Percentiles rank a stretch among this genome's conserved stretches.
phyloP scores from a whole-genome alignment of 164 flowering plant species.

The Nelumbo lutea region DNA sequence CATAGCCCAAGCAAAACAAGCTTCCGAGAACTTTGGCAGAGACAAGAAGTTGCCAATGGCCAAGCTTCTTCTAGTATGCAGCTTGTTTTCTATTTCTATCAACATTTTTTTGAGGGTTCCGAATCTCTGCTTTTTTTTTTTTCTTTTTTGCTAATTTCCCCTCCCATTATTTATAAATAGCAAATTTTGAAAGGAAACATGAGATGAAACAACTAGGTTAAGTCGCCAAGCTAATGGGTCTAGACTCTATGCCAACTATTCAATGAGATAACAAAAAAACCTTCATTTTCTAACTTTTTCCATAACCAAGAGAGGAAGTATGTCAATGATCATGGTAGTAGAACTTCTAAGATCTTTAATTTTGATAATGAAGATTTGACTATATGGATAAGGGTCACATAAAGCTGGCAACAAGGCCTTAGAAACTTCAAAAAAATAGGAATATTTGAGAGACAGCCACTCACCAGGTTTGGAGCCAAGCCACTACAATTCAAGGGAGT shows the following conservation, averaged over 20 bases:
- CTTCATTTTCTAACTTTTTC: constrained; percentile 17
- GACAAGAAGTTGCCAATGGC: constrained; percentile 65
- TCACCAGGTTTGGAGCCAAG: constrained; percentile 62
- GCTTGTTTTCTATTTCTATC: not conserved
- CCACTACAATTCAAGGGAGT: constrained; percentile 61
- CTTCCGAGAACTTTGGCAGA: constrained; percentile 60
- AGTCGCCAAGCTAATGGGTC: constrained; percentile 94
- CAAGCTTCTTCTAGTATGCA: constrained; percentile 65
- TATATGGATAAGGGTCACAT: constrained; percentile 28
- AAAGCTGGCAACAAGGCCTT: constrained; percentile 65
- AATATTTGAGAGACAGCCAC: constrained; percentile 41
- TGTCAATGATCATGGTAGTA: constrained; percentile 2
- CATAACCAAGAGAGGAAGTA: constrained; percentile 17
- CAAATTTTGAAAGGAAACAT: constrained; percentile 43
- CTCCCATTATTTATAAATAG: not conserved
- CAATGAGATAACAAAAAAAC: constrained; percentile 34
- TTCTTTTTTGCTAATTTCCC: not conserved
- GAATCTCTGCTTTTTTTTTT: not conserved
- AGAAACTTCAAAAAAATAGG: constrained; percentile 79
- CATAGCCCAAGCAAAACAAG: constrained; percentile 46
- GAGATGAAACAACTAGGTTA: constrained; percentile 58
- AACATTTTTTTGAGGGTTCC: too few species aligned
- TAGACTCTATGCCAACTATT: constrained; percentile 67
- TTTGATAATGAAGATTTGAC: constrained; percentile 19
- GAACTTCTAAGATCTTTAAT: constrained; percentile 11